A percentile compares a stretch with the other conserved stretches of the same genome.
phyloP scores from a whole-genome alignment of 2,329 filamentous ascomycete species.

The Paecilomyces variotii region DNA sequence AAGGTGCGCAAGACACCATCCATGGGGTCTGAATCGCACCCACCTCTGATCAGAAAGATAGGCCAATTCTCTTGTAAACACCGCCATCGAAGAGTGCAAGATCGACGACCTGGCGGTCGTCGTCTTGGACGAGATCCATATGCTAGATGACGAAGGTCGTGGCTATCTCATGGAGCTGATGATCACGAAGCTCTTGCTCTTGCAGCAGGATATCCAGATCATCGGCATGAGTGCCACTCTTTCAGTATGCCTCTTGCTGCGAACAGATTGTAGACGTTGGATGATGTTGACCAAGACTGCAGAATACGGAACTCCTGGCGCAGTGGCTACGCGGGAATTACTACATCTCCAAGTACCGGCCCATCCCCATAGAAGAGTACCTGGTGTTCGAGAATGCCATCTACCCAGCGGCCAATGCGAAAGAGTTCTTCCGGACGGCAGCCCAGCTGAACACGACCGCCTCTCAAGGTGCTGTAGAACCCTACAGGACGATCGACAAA shows the following conservation, averaged over 20 bases:
- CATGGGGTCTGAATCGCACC: constrained; percentile 12
- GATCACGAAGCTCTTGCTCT: constrained; percentile 62
- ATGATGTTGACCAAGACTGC: constrained; percentile 9
- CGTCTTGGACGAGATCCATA: constrained; percentile 72
- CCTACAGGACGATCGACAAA: constrained; percentile 41
- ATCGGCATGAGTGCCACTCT: constrained; percentile 75
- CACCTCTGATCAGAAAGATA: constrained; percentile 21
- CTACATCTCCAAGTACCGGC: constrained; percentile 64
- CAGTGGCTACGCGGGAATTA: constrained; percentile 63
- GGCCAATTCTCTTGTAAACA: constrained; percentile 68
- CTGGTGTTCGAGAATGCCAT: constrained; percentile 63
- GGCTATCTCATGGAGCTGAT: constrained; percentile 70
- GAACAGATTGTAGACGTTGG: neutral
- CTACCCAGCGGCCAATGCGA: constrained; percentile 55
- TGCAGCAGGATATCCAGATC: constrained; percentile 61
- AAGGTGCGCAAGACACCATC: constrained; percentile 43
- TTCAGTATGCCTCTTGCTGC: constrained; percentile 42
- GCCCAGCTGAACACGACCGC: constrained; percentile 38
- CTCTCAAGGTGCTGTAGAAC: constrained; percentile 24
- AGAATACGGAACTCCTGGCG: constrained; percentile 64
- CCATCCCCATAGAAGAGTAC: constrained; percentile 68
- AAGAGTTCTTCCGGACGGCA: constrained; percentile 50
- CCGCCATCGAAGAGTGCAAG: constrained; percentile 62
- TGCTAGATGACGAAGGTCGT: constrained; percentile 68
- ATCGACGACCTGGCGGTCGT: constrained; percentile 58